Evolutionary conservation across 2,329 filamentous ascomycete species (phyloP).

Genomic region (Talaromyces sp.): DNA sequence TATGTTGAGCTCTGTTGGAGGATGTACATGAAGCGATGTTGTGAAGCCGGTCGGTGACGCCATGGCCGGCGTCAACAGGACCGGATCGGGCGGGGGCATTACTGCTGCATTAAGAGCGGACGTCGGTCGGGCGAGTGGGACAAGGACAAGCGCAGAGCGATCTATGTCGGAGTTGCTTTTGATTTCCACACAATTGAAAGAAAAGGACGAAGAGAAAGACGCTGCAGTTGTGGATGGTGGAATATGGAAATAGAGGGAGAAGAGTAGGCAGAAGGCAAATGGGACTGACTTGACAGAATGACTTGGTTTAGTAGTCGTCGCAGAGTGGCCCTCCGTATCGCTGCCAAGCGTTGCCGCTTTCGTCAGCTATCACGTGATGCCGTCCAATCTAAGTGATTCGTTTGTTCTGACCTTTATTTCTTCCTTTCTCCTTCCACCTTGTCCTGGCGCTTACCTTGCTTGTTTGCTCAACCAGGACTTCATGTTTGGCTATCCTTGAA

Average conservation of each 20-base stretch:
- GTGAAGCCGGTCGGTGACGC: slow-evolving; percentile 16
- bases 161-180: not conserved
- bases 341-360: slow-evolving; percentile 5
- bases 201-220: not conserved
- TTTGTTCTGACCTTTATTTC: no score
- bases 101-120: slow-evolving; percentile 14
- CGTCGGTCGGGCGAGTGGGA: not conserved
- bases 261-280: slow-evolving; percentile 6
- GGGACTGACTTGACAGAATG: not conserved
- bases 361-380: slow-evolving; percentile 2
- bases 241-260: not conserved
- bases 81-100: slow-evolving; percentile 16
- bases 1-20: not conserved
- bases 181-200: not conserved
- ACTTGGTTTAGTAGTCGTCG: not conserved
- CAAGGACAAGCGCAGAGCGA: no score
- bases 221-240: not conserved
- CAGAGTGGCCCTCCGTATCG: not conserved
- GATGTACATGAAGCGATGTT: slow-evolving; percentile 1
- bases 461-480: not conserved
- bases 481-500: not conserved
- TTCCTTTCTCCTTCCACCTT: not conserved
- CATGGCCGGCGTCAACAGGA: slow-evolving; percentile 12
- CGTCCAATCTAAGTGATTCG: not conserved
- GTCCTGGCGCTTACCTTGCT: not conserved